Base-by-base conservation (phyloP, 2,329 filamentous ascomycete species). In the Neopestalotiopsis rosae region DNA sequence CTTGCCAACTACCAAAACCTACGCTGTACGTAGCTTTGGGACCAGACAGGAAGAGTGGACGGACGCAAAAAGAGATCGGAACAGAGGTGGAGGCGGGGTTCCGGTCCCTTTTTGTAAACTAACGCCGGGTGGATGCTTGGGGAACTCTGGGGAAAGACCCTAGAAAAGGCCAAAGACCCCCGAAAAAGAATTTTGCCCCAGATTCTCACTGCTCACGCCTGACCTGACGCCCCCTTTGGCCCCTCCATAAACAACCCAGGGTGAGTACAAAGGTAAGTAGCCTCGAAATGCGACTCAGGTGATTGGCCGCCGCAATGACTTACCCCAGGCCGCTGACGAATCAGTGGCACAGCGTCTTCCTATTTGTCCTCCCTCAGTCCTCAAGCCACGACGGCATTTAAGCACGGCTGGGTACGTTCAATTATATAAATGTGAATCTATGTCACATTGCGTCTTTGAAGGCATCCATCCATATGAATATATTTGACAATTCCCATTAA, bases 21-120 rank as follows among this genome's bases (percentile, higher is more conserved):
- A 28, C 24, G 24, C 24, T 28, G 24, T 28, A 28, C 24, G 24
- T 28, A 52, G 20, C 45, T 20, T n/a, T 28, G 24, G 20, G 45
- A 20, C 9, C 24, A 28, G 24, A 28, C 24, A 28, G 24, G 24
- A 20, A 52, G 45, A 62, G 42, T 13, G 14, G 20, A 13, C 5
- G 34, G 34, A 13, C 61, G 42, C 24, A 12, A 20, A 38, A n/a
- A 45, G n/a, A 28, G n/a, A 17, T 45, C n/a, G 28, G 34, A 40
- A 40, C 12, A 64, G 40, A 52, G 40, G 61, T 64, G 61, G 61
- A 64, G 61, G 61, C 61, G 61, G 61, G 61, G 61, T 62, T 62
- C 59, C 59, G 59, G 59, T 34, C 30, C 28, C 34, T 62, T 38
- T 52, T 52, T 52, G 45, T 52, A 20, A 52, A 9, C 17, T 52